Evolutionary conservation across 305 asterid genomes (phyloP).

Genomic region (Fraxinus sp.): DNA sequence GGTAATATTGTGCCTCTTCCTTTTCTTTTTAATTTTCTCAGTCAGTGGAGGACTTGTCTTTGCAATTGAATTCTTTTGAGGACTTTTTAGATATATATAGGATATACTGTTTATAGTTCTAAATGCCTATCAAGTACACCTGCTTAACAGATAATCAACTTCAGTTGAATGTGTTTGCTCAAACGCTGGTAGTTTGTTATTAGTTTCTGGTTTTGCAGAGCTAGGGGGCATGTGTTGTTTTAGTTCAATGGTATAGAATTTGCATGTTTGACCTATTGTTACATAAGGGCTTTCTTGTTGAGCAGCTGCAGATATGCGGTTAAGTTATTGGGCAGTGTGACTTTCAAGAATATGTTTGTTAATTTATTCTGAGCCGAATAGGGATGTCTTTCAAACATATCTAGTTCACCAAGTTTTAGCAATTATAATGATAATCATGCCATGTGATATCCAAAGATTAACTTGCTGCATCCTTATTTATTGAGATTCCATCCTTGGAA

Average conservation of each 20-base stretch:
- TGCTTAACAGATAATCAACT: neutral
- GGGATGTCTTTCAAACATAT: neutral
- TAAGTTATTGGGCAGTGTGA: neutral
- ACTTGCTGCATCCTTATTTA: neutral
- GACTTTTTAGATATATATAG: neutral
- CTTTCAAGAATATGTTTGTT: neutral
- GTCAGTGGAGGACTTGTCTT: neutral
- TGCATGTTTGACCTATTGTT: neutral
- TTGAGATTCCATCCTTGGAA: neutral
- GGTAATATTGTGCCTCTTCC: slow-evolving; percentile 38
- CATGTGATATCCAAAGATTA: neutral
- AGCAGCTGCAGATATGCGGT: neutral
- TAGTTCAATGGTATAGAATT: neutral
- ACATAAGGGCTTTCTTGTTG: neutral
- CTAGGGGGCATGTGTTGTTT: neutral
- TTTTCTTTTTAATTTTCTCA: neutral
- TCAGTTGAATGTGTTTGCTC: neutral
- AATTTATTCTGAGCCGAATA: neutral
- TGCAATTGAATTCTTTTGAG: neutral
- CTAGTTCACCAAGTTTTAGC: neutral
- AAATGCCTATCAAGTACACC: neutral
- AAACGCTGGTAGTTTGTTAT: neutral
- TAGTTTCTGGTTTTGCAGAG: neutral
- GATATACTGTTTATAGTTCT: neutral
- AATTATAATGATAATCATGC: neutral